These are phyloP conservation scores for Nakaseomyces sp. DNA, from an alignment of 1,139 yeast genomes.

Conservation along the genomic window DNA sequence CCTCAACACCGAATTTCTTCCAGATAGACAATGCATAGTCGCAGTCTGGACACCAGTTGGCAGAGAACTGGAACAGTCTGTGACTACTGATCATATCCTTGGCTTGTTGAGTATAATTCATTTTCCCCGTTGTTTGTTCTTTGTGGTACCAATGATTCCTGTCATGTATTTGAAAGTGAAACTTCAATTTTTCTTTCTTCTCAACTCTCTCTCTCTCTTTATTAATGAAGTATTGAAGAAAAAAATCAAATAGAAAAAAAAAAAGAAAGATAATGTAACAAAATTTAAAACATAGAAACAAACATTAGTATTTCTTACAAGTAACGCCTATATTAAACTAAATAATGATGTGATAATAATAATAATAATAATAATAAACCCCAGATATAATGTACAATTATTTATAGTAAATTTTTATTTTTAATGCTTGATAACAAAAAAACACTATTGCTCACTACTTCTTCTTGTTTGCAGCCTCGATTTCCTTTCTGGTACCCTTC, in stretches of 20 bases:
- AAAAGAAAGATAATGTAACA: neutral
- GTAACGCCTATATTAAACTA: neutral
- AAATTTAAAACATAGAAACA: too few species aligned
- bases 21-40: conserved; percentile 50
- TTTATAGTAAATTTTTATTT: too few species aligned
- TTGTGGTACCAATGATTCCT: neutral
- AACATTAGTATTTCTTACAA: too few species aligned
- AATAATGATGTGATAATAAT: neutral
- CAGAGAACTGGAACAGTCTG: conserved; percentile 50
- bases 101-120: conserved; percentile 29
- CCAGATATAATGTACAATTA: neutral
- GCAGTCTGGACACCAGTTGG: conserved; percentile 76
- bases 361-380: neutral
- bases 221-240: too few species aligned
- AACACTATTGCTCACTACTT: conserved; percentile 25
- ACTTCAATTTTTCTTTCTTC: neutral
- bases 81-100: conserved; percentile 39
- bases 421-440: too few species aligned
- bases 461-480: conserved; percentile 41
- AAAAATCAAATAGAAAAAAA: too few species aligned
- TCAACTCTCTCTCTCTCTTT: too few species aligned
- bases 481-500: conserved; percentile 82
- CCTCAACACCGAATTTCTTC: conserved; percentile 41
- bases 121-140: neutral
- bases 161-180: too few species aligned